These are phyloP conservation scores for Vanrija sp. DNA, from an alignment of 1,284 basidiomycete genomes.

Conservation along the genomic window DNA sequence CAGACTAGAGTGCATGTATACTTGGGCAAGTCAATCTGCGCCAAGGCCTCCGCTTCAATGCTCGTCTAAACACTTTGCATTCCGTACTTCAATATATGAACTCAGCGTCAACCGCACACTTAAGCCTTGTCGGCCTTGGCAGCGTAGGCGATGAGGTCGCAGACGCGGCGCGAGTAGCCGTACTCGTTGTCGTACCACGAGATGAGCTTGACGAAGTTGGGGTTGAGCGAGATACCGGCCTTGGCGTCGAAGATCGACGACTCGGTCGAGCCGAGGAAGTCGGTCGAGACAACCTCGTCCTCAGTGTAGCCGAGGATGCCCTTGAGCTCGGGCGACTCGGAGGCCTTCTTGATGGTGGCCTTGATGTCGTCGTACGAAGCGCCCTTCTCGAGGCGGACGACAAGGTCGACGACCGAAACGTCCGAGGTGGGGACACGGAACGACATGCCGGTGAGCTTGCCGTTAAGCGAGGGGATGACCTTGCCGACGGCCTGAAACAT, in stretches of 20 bases:
- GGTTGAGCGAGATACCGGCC: slow-evolving; percentile 90
- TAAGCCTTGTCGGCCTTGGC: slow-evolving; percentile 51
- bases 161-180: slow-evolving; percentile 88
- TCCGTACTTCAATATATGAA: no score
- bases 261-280: slow-evolving; percentile 75
- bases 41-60: no score
- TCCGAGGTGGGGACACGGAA: slow-evolving; percentile 98
- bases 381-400: slow-evolving; percentile 83
- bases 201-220: slow-evolving; percentile 92
- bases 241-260: slow-evolving; percentile 88
- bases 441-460: slow-evolving; percentile 90
- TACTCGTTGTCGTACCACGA: slow-evolving; percentile 80
- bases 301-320: slow-evolving; percentile 94
- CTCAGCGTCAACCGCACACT: no score
- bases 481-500: slow-evolving; percentile 77
- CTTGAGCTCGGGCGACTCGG: slow-evolving; percentile 62
- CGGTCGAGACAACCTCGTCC: slow-evolving; percentile 89
- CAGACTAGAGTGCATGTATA: no score
- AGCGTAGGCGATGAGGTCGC: slow-evolving; percentile 80
- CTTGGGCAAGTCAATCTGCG: no score
- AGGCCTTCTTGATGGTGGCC: slow-evolving; percentile 74
- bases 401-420: slow-evolving; percentile 98
- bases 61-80: no score
- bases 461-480: slow-evolving; percentile 95
- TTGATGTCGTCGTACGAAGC: slow-evolving; percentile 91